These are phyloP conservation scores for Seiridium unicorne DNA, from an alignment of 2,329 filamentous ascomycete genomes.

Conservation along the genomic window DNA sequence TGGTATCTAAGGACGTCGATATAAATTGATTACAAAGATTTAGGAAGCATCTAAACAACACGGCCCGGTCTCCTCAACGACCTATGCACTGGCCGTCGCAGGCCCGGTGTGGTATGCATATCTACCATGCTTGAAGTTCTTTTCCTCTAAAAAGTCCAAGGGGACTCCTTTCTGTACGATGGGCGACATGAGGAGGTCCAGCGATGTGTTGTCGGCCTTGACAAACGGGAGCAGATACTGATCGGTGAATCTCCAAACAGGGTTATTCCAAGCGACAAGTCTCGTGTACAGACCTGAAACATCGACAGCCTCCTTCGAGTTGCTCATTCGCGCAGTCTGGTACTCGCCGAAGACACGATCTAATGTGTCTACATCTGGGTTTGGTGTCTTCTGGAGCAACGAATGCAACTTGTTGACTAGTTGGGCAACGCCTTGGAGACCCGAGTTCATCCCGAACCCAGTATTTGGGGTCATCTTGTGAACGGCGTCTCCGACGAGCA, in stretches of 20 bases:
- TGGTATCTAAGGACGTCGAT: too few relatives aligned
- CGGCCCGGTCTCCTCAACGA: neutral
- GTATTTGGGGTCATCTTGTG: slow-evolving; percentile 33
- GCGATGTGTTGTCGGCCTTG: slow-evolving; percentile 11
- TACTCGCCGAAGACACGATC: slow-evolving; percentile 20
- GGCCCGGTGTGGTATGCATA: slow-evolving; percentile 6
- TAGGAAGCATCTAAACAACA: neutral
- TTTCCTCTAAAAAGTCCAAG: slow-evolving; percentile 12
- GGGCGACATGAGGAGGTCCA: slow-evolving; percentile 11
- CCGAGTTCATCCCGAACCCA: slow-evolving; percentile 30
- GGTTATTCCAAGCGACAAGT: slow-evolving; percentile 13
- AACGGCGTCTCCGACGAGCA: slow-evolving; percentile 32
- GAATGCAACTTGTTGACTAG: slow-evolving; percentile 23
- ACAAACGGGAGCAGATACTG: slow-evolving; percentile 12
- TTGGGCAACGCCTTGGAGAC: slow-evolving; percentile 23
- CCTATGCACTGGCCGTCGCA: neutral
- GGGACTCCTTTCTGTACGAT: slow-evolving; percentile 11
- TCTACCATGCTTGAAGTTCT: slow-evolving; percentile 8
- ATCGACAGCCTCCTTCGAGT: slow-evolving; percentile 16
- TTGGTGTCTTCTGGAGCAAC: slow-evolving; percentile 11
- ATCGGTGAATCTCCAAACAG: slow-evolving; percentile 13
- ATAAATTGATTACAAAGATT: neutral
- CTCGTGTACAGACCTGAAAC: slow-evolving; percentile 16
- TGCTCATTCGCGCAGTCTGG: slow-evolving; percentile 16
- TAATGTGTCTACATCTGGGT: slow-evolving; percentile 15